Evolutionary conservation across 2,329 filamentous ascomycete species (phyloP), one percentile per base, ranked within the genome.

Genomic region (Clarireedia monteithiana): DNA sequence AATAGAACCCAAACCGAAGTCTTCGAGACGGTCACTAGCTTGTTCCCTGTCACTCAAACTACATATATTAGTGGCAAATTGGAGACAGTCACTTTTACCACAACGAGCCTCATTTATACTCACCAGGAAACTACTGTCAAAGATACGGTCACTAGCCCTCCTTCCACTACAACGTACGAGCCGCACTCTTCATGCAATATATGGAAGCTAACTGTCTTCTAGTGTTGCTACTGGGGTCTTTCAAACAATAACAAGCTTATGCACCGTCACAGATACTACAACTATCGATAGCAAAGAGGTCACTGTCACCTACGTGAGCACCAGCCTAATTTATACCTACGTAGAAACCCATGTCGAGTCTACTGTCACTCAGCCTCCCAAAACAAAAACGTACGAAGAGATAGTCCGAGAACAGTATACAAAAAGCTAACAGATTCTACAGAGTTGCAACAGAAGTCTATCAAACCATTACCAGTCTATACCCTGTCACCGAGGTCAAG

Each of bases 241-340:
- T 20, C 65, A 38, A 56, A 64, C 40, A 68, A 67, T 24, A 48
- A 78, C 75, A 12, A 71, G 68, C 20, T 65, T 75, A 14, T 75
- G 72, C 63, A 73, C 75, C 4, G 64, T 79, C 7, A 78, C 75
- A 0, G 70, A 75, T 64, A 76, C 75, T 34, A 73, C 72, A 67
- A 76, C 74, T 1, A 56, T 77, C 1, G 69, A 61, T 26, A 77
- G 77, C 30, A 64, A 68, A 45, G 71, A 70, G 3, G 66, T 73
- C 0, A 69, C 72, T 6, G 66, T 58, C 14, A 64, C 63, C 1
- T 63, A 58, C 34, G 64, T 60, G 0, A 20, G 24, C 6, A 63
- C 59, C 10, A 67, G 63, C n/a, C 63, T 62, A 1, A 51, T 64
- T n/a, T 58, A 58, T 54, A 60, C 57, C 20, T 66, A 64, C 6